Conservation (phyloP, 192 early-diverging fungal genomes). For the Umbelopsis sp. region DNA sequence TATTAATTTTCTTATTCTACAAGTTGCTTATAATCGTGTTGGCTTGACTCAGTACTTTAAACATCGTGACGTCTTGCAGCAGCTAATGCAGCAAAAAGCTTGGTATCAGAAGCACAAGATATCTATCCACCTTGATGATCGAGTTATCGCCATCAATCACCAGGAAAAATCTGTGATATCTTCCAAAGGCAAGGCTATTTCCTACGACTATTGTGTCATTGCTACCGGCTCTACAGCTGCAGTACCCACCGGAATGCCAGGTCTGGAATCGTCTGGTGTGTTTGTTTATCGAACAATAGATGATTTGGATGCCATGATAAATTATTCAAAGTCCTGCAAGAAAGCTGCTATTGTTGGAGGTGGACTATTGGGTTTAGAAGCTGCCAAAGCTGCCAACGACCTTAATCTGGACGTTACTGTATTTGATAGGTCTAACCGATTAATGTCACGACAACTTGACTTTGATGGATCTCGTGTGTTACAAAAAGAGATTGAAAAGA, state of each 20-base stretch:
- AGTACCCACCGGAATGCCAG: conserved; percentile 52
- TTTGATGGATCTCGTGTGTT: conserved; percentile 52
- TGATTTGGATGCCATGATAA: conserved; percentile 58
- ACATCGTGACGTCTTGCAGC: conserved; percentile 44
- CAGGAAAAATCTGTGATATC: conserved; percentile 38
- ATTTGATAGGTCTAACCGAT: conserved; percentile 51
- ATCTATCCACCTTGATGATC: conserved; percentile 37
- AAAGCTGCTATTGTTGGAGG: conserved; percentile 65
- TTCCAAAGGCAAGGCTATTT: conserved; percentile 21
- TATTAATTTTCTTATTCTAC: not conserved
- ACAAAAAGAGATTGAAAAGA: conserved; percentile 51
- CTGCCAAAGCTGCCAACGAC: conserved; percentile 62
- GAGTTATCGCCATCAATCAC: conserved; percentile 44
- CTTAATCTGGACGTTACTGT: conserved; percentile 52
- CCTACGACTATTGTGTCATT: conserved; percentile 59
- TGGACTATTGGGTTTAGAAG: conserved; percentile 70
- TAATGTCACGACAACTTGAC: conserved; percentile 64
- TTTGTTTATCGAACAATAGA: conserved; percentile 69
- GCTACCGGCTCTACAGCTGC: conserved; percentile 63
- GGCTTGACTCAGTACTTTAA: conserved; percentile 65
- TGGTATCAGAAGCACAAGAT: conserved; percentile 62
- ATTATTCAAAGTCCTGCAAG: conserved; percentile 25
- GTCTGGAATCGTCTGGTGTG: conserved; percentile 48
- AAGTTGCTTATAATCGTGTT: conserved; percentile 67
- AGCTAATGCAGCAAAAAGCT: conserved; percentile 44